Evolutionary conservation across 441 rosid genomes (phyloP).

Genomic region (Eutrema salsugineum): DNA sequence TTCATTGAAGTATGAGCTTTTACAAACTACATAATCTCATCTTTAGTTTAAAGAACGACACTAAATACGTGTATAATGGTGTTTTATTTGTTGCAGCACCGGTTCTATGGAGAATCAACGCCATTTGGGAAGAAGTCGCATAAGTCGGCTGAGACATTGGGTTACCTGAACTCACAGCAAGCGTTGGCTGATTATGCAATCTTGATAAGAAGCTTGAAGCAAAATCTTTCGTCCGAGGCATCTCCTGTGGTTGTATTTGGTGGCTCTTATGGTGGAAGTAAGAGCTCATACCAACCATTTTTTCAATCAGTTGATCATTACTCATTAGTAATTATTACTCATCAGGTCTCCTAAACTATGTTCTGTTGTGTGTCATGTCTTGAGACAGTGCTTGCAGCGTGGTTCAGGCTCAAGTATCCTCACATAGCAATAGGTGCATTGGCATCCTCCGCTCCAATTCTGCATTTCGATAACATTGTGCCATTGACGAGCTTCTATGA

Average conservation of each 20-base stretch:
- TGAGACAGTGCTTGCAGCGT: constrained; percentile 71
- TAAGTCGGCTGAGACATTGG: constrained; percentile 53
- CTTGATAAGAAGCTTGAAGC: constrained; percentile 66
- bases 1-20: constrained; percentile 58
- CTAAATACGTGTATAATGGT: background rate
- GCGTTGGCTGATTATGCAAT: constrained; percentile 76
- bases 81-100: constrained; percentile 43
- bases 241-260: constrained; percentile 86
- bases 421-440: constrained; percentile 70
- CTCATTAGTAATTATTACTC: background rate
- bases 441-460: constrained; percentile 76
- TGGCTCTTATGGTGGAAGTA: constrained; percentile 89
- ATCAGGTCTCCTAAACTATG: background rate
- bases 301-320: background rate
- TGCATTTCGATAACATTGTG: constrained; percentile 65
- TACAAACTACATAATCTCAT: background rate
- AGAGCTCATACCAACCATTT: constrained; percentile 2
- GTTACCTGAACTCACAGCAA: constrained; percentile 74
- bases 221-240: constrained; percentile 60
- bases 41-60: background rate
- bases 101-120: constrained; percentile 66
- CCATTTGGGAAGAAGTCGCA: constrained; percentile 62
- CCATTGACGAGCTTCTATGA: constrained; percentile 74
- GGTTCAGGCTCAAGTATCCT: constrained; percentile 82
- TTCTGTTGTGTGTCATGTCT: background rate